Evolutionary conservation across 345 rosid species (phyloP), one percentile per base, ranked within the genome.

Genomic region (Boechera divaricarpa): DNA sequence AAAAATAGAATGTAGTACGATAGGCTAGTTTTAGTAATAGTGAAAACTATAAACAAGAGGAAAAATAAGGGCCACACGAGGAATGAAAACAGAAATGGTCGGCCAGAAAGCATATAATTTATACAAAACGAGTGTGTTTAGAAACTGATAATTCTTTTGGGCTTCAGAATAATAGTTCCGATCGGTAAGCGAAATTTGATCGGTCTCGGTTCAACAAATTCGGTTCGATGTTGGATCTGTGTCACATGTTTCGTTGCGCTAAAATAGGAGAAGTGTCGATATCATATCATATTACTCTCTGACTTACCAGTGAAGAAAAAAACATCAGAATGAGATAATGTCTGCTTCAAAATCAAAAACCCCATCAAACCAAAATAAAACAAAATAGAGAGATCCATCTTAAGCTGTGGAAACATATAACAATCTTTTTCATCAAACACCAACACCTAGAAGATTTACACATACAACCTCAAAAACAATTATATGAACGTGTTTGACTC

Each of bases 381-480:
- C 24, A 13, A 47, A 11, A 47, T n/a, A 48, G 28, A 74, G 6
- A 7, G 15, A 57, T 74, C 36, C 42, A 44, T 3, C 26, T 54
- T 35, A 7, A 45, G 47, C 55, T 41, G 63, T 13, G 12, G 41
- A 41, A 31, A 45, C 66, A 55, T 28, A 49, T 49, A 24, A 33
- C 3, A 55, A 54, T 2, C 7, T 29, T 16, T 59, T 31, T 13
- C 59, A 76, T 70, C 70, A 70, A 63, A 63, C 52, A 77, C 67
- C 44, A 36, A 16, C 47, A 26, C 58, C 76, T 55, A 63, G 53
- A 63, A 32, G 72, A 77, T 70, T 77, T 70, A 70, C 80, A 77
- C 71, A 70, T 15, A 29, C 55, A 76, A 32, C 4, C 47, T 38
- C 47, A 55, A 42, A 64, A 54, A 16, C 75, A 70, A 33, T 62